phyloP scores from a whole-genome alignment of 495 filamentous ascomycete genomes.

The Gamarada debralockiae region DNA sequence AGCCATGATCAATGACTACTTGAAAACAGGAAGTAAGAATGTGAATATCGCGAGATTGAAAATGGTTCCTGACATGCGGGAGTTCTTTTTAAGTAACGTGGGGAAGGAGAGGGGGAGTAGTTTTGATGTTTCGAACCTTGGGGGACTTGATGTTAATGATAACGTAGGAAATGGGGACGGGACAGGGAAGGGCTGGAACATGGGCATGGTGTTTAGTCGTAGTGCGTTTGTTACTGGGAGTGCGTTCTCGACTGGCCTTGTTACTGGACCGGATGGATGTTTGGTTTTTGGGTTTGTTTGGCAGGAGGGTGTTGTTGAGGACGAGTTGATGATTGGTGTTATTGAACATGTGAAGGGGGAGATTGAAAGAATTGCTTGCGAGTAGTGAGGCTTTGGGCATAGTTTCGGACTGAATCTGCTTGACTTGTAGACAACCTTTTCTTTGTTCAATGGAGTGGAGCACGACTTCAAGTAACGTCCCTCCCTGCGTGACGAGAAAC shows the following conservation, averaged over 20 bases:
- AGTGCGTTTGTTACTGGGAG: conserved; percentile 16
- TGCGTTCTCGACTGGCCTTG: conserved; percentile 16
- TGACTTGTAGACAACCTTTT: too few relatives aligned
- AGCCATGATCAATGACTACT: conserved; percentile 1
- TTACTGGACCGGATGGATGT: conserved; percentile 14
- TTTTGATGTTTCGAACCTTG: conserved; percentile 22
- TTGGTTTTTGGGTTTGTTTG: conserved; percentile 9
- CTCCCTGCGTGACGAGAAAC: too few relatives aligned
- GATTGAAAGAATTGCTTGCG: background rate
- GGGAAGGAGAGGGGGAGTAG: conserved; percentile 6
- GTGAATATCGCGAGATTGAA: conserved; percentile 9
- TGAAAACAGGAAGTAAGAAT: background rate
- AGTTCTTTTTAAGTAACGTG: conserved; percentile 1
- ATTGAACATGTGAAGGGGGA: background rate
- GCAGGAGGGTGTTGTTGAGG: conserved; percentile 10
- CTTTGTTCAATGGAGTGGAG: too few relatives aligned
- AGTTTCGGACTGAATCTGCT: too few relatives aligned
- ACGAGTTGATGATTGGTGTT: background rate
- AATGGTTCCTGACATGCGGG: conserved; percentile 9
- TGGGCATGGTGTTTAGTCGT: conserved; percentile 19
- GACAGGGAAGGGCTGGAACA: background rate
- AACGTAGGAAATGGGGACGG: background rate
- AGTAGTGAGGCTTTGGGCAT: background rate
- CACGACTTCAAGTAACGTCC: too few relatives aligned
- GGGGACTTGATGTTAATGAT: conserved; percentile 1